phyloP scores from a whole-genome alignment of 2,329 filamentous ascomycete species.

The Phialophora macrospora region DNA sequence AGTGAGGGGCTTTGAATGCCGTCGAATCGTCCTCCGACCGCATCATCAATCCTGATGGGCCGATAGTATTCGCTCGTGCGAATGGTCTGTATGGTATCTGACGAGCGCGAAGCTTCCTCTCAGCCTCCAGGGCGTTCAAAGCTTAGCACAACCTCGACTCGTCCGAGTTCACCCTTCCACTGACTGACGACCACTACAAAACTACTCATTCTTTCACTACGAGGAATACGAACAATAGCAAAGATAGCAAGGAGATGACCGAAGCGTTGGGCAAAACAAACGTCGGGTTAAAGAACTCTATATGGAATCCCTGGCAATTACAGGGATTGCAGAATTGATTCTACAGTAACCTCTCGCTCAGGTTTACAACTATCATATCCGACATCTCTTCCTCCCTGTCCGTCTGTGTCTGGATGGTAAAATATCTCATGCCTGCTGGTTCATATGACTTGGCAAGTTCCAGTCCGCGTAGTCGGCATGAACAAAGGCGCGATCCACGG shows the following conservation, averaged over 20 bases:
- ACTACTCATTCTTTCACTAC: neutral
- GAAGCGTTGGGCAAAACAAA: neutral
- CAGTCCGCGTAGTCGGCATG: conserved; percentile 52
- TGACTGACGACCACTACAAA: neutral
- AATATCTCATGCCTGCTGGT: conserved; percentile 35
- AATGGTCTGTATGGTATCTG: neutral
- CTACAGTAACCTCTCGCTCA: neutral
- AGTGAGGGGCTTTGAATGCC: no score
- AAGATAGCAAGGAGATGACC: neutral
- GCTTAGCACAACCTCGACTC: neutral
- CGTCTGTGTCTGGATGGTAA: neutral
- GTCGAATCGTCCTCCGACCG: no score
- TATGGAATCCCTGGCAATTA: neutral
- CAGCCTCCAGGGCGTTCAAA: neutral
- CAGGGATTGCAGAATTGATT: neutral
- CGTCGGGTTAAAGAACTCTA: neutral
- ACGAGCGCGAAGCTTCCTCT: neutral
- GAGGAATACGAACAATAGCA: neutral
- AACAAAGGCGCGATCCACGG: conserved; percentile 74
- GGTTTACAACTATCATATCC: neutral
- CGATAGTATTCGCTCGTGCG: no score
- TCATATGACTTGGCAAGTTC: conserved; percentile 52
- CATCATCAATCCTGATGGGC: no score
- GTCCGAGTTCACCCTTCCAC: no score
- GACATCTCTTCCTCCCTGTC: neutral